Evolutionary conservation across 306 rosid species (phyloP).

Genomic region (Vicia sativa): DNA sequence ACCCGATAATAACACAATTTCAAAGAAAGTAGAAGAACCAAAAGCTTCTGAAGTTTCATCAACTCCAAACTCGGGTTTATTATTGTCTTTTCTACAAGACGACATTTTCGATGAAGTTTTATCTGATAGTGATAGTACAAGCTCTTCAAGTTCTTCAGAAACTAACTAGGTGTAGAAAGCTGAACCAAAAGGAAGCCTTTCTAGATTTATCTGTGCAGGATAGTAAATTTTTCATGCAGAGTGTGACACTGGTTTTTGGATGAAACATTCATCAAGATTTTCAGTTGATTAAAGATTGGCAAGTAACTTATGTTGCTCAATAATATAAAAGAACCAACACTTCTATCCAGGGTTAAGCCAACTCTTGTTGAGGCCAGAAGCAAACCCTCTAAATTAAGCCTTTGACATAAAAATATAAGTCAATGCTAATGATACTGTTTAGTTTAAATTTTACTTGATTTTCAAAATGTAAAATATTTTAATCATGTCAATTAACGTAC

Average conservation of each 20-base stretch:
- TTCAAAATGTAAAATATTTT: too few relatives aligned
- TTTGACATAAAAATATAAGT: background rate
- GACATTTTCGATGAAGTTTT: constrained; percentile 42
- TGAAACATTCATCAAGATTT: constrained; percentile 9
- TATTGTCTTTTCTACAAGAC: constrained; percentile 28
- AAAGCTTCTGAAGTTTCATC: constrained; percentile 19
- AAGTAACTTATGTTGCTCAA: background rate
- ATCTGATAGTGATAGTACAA: constrained; percentile 49
- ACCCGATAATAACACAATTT: constrained; percentile 1
- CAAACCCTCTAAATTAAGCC: background rate
- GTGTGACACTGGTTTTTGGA: constrained; percentile 9
- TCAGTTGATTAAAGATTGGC: background rate
- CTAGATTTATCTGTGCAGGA: background rate
- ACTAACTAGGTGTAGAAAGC: constrained; percentile 33
- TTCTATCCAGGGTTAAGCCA: background rate
- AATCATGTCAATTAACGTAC: background rate
- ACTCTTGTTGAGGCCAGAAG: background rate
- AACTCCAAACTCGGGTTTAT: constrained; percentile 13
- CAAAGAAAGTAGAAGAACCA: constrained; percentile 40
- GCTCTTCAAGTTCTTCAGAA: constrained; percentile 54
- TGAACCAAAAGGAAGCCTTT: constrained; percentile 1
- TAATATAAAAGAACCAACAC: background rate
- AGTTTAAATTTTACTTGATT: too few relatives aligned
- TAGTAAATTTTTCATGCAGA: constrained; percentile 7
- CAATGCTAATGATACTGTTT: background rate